phyloP scores from a whole-genome alignment of 2,329 filamentous ascomycete species.

The Xylariales sp. region DNA sequence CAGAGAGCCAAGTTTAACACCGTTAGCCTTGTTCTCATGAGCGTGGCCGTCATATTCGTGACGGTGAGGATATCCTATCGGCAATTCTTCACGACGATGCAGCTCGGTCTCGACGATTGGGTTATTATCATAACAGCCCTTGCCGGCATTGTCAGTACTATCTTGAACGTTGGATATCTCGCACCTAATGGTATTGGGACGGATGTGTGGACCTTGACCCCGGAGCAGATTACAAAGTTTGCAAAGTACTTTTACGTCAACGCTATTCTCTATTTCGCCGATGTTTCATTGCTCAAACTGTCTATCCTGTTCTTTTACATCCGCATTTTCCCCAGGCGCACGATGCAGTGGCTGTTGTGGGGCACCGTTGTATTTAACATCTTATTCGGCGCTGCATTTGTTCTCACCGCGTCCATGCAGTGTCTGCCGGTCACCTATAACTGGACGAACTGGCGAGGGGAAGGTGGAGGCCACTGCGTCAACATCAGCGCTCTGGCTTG shows the following conservation, averaged over 20 bases:
- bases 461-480: conserved; percentile 20
- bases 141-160: conserved; percentile 10
- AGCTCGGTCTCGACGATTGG: conserved; percentile 13
- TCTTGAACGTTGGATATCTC: conserved; percentile 12
- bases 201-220: conserved; percentile 22
- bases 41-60: conserved; percentile 8
- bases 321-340: conserved; percentile 26
- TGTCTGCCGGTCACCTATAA: conserved; percentile 28
- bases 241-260: conserved; percentile 18
- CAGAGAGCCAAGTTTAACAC: conserved; percentile 10
- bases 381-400: conserved; percentile 16
- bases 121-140: conserved; percentile 11
- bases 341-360: conserved; percentile 11
- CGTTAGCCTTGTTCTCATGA: conserved; percentile 9
- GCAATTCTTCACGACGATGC: conserved; percentile 11
- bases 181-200: conserved; percentile 16
- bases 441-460: conserved; percentile 33
- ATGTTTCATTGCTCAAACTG: conserved; percentile 28
- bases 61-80: conserved; percentile 10
- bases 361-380: conserved; percentile 17
- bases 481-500: conserved; percentile 29
- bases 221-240: conserved; percentile 18
- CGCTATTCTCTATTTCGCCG: conserved; percentile 14
- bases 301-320: conserved; percentile 33
- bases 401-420: conserved; percentile 22